Evolutionary conservation across 495 filamentous ascomycete genomes (phyloP), one percentile per base, ranked within the genome.

Genomic region (Lasiosphaeria miniovina): DNA sequence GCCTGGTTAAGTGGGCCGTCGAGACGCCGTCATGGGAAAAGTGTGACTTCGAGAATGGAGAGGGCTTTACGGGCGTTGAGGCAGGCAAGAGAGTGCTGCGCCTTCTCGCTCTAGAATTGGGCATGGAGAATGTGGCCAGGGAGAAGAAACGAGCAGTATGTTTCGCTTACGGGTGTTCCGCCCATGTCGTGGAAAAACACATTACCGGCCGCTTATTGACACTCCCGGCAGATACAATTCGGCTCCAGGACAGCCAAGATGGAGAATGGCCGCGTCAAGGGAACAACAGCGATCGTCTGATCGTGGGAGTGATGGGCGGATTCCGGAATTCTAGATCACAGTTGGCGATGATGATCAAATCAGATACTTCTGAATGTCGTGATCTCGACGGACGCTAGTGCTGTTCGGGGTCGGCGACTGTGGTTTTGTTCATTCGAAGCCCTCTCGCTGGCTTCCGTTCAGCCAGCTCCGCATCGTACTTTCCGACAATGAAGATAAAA

Each of bases 131-230:
- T 4, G 90, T 89, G 0, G 86, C 94, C 3, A 78, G 73, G 35
- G 91, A 96, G 73, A 96, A 94, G 80, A 99, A 99, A 72, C 82
- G 94, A 63, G 94, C 94, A 12, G 84, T 86, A 69, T 62, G 80
- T 68, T 8, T 58, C 24, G 9, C 7, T 36, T 11, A 14, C 43
- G 12, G 7, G 15, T 36, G 4, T 17, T 9, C 31, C 40, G 45
- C 15, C 38, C 8, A 41, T 41, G 2, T 41, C 24, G 24, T 24
- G 24, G 24, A 24, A 24, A 24, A 24, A 46, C 43, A 31, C 43
- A n/a, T 8, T 8, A 0, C 4, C 17, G 14, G n/a, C 24, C 9
- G 7, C 35, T 57, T 41, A 17, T 70, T 72, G 17, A 70, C 54
- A 49, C 24, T n/a, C 0, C 4, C 38, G 5, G 41, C 52, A 79